These are phyloP conservation scores for Rhododendron vialii DNA, from an alignment of 148 eudicot species.

Conservation along the genomic window DNA sequence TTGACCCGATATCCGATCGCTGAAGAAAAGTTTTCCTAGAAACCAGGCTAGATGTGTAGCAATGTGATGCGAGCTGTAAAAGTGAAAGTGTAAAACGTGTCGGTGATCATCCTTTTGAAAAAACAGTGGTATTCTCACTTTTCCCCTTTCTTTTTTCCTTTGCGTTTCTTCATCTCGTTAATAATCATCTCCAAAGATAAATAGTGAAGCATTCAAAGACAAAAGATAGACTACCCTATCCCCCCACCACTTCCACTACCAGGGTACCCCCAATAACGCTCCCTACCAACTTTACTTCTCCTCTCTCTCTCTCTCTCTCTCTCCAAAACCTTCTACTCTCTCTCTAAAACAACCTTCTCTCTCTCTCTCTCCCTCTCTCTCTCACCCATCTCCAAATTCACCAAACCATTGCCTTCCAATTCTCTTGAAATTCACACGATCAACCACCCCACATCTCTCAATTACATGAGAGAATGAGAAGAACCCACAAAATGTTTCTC, in stretches of 20 bases:
- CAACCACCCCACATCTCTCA: neutral
- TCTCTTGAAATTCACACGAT: neutral
- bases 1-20: neutral
- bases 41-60: neutral
- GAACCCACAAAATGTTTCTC: neutral
- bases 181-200: neutral
- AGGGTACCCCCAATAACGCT: neutral
- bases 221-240: neutral
- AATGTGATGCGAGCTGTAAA: constrained; percentile 1
- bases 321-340: neutral
- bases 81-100: constrained; percentile 15
- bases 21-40: neutral
- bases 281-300: neutral
- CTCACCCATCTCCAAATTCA: neutral
- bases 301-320: constrained; percentile 4
- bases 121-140: neutral
- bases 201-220: neutral
- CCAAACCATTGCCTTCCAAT: neutral
- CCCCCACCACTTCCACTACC: neutral
- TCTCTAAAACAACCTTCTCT: neutral
- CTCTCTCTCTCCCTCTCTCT: neutral
- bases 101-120: constrained; percentile 16
- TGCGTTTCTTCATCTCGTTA: neutral
- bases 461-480: constrained; percentile 3
- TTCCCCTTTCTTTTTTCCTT: neutral